These are phyloP conservation scores for Hemerocallis citrina DNA, from an alignment of 106 monocot genomes.

Conservation along the genomic window DNA sequence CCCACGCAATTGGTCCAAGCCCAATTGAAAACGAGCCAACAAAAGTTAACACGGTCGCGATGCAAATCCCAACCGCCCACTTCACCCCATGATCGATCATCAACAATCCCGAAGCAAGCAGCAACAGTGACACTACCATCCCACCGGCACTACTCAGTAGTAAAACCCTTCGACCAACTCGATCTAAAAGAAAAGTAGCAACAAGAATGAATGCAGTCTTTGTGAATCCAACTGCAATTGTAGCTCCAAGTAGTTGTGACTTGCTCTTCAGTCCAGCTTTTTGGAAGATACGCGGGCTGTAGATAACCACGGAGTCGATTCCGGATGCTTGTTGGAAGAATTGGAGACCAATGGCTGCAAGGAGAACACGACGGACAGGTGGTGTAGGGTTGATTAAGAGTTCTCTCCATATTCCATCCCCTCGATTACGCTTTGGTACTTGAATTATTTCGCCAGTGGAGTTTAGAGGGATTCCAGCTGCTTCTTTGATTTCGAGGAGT, in stretches of 20 bases:
- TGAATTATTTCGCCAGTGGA: conserved; percentile 9
- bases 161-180: conserved; percentile 46
- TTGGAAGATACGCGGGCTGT: conserved; percentile 59
- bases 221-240: conserved; percentile 62
- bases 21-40: conserved; percentile 38
- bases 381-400: conserved; percentile 54
- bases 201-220: conserved; percentile 66
- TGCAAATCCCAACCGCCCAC: conserved; percentile 21
- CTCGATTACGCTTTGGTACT: conserved; percentile 10
- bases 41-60: conserved; percentile 4
- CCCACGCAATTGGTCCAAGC: conserved; percentile 31
- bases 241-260: conserved; percentile 25
- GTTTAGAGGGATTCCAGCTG: conserved; percentile 35
- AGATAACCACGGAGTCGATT: conserved; percentile 82
- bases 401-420: conserved; percentile 64
- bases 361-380: conserved; percentile 43
- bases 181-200: conserved; percentile 57
- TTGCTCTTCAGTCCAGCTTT: conserved; percentile 41
- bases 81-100: conserved; percentile 9
- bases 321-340: conserved; percentile 88
- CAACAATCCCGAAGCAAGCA: conserved; percentile 23
- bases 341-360: conserved; percentile 52
- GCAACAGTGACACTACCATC: conserved; percentile 40
- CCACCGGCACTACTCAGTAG: conserved; percentile 46
- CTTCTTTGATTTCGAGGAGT: conserved; percentile 25